A percentile compares a stretch with the other conserved stretches of the same genome.
phyloP scores from a whole-genome alignment of 75 land plant genomes.

The Selaginella tamariscina region DNA sequence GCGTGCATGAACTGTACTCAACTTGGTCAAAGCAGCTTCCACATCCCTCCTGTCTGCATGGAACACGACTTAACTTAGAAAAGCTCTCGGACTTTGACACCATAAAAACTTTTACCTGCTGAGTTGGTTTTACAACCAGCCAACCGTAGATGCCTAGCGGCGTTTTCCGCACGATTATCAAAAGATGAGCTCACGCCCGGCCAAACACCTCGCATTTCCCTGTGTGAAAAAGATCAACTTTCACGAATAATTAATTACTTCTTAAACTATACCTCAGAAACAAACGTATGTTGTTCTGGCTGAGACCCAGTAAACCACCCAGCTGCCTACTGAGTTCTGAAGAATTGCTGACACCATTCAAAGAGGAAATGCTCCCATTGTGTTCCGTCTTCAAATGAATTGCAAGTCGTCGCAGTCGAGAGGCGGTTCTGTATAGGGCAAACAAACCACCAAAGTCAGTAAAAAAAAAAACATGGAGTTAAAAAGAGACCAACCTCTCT shows the following conservation, averaged over 20 bases:
- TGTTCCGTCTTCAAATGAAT: constrained; percentile 17
- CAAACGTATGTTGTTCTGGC: constrained; percentile 6
- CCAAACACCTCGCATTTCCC: constrained; percentile 31
- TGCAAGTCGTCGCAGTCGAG: constrained; percentile 22
- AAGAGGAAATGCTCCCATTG: constrained; percentile 16
- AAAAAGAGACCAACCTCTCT: constrained; percentile 16
- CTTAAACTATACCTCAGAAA: constrained; percentile 20
- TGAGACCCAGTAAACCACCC: constrained; percentile 19
- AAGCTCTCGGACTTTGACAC: not conserved
- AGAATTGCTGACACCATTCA: constrained; percentile 14
- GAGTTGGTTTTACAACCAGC: not conserved
- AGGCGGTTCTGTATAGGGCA: constrained; percentile 16
- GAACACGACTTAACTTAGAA: not conserved
- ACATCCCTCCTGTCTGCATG: constrained; percentile 17
- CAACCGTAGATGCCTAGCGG: constrained; percentile 21
- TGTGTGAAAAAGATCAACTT: constrained; percentile 1
- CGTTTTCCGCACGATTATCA: constrained; percentile 18
- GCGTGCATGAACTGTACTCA: constrained; percentile 18
- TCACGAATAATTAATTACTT: not conserved
- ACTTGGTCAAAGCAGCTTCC: constrained; percentile 21
- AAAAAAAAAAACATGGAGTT: no score
- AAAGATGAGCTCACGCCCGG: constrained; percentile 12
- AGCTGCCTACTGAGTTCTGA: constrained; percentile 19
- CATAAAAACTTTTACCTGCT: constrained; percentile 18
- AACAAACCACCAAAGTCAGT: not conserved